These are phyloP conservation scores for Trichoderma sp. DNA, from an alignment of 2,329 filamentous ascomycete species.

Conservation along the genomic window DNA sequence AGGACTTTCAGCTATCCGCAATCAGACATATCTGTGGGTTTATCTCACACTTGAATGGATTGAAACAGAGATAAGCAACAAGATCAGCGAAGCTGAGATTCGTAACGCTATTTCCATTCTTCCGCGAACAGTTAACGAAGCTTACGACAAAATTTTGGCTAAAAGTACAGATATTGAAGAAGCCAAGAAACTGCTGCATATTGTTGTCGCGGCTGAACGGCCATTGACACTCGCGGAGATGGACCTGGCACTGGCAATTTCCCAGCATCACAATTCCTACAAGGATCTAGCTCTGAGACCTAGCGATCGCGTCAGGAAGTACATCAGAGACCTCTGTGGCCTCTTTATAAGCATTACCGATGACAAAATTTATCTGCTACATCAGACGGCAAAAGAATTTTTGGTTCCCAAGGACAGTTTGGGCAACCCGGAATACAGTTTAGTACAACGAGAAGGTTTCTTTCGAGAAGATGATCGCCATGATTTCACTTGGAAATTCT, in stretches of 20 bases:
- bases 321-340: not conserved
- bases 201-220: not conserved
- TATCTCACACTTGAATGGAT: constrained; percentile 35
- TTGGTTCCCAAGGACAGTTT: not conserved
- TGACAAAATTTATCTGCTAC: not conserved
- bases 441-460: not conserved
- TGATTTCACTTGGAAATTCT: not conserved
- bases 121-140: constrained; percentile 26
- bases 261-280: not conserved
- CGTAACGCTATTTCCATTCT: constrained; percentile 17
- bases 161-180: not conserved
- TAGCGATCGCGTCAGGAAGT: not conserved
- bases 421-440: not conserved
- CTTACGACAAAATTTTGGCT: constrained; percentile 29
- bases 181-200: not conserved
- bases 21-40: constrained; percentile 43
- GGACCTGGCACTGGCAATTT: not conserved
- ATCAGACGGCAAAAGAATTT: constrained; percentile 14
- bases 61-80: constrained; percentile 20
- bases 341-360: not conserved
- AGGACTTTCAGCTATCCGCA: constrained; percentile 28
- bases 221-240: constrained; percentile 3
- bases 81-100: constrained; percentile 14
- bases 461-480: no score
- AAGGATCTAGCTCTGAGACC: not conserved